Base-by-base conservation (phyloP, 2,329 filamentous ascomycete species). In the Lachnellula cervina region DNA sequence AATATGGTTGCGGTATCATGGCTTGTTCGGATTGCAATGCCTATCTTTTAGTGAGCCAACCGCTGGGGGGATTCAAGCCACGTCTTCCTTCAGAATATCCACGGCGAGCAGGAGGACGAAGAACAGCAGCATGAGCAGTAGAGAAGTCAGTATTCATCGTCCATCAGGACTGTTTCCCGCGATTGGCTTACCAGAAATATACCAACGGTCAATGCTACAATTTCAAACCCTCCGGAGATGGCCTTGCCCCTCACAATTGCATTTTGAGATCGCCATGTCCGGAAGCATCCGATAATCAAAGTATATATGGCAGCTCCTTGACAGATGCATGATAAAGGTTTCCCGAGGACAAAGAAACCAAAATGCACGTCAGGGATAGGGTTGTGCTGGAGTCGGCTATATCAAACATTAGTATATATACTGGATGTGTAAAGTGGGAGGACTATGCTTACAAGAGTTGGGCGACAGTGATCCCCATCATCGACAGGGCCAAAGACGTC, bases 401-500 rank as follows among this genome's bases (percentile, higher is more conserved):
- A 86, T 73, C n/a, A 48, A 52, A 8, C 19, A 49, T 66, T 42
- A 67, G 60, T 57, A 58, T 38, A 54, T 49, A 60, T 51, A 46
- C 55, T 35, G 44, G 56, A 46, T 34, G 38, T 3, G 23, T 56
- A 50, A 56, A 49, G 51, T 49, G 28, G 37, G 49, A 52, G n/a
- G n/a, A n/a, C n/a, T 42, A 23, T 54, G 42, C 59, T 63, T 62
- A 59, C 66, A 88, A 89, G 7, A 90, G 77, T 66, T 90, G 87
- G 0, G 86, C 82, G 28, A 87, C 78, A 3, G 82, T 64, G 2
- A 87, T 80, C 17, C 86, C 86, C 19, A 84, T 73, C 72, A 89
- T 85, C 14, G 86, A 83, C 40, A 90, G 75, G n/a, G 80, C 77
- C 38, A 88, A 71, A 0, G 85, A 88, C 1, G 87, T 90, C 19